A percentile compares a stretch with the other conserved stretches of the same genome.
phyloP scores from a whole-genome alignment of 768 basidiomycete genomes.

The Strobilomyces confusus region DNA sequence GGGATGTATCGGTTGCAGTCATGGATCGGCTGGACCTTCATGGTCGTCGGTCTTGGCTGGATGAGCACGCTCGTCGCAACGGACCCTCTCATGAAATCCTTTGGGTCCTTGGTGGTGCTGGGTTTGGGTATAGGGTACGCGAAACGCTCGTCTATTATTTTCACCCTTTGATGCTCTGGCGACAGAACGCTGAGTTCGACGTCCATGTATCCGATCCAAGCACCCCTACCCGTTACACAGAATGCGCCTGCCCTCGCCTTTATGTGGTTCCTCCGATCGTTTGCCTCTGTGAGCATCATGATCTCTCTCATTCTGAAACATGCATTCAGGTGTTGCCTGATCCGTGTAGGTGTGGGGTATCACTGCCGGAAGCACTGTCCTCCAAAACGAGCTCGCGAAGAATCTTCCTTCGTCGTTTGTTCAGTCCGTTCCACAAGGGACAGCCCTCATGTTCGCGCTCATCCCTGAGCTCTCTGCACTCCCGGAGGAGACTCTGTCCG shows the following conservation, averaged over 20 bases:
- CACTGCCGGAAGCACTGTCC: not conserved
- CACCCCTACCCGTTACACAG: not conserved
- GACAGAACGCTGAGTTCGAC: not conserved
- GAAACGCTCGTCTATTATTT: not conserved
- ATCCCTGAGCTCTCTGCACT: conserved; percentile 41
- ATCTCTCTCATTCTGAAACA: not conserved
- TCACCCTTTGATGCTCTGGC: not conserved
- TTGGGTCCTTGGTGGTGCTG: conserved; percentile 9
- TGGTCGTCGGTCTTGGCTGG: conserved; percentile 34
- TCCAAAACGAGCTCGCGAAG: not conserved
- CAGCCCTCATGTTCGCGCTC: conserved; percentile 41
- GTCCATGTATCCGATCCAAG: not conserved
- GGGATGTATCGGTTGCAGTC: conserved; percentile 33
- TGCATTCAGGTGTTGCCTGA: not conserved
- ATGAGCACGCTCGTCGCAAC: conserved; percentile 28
- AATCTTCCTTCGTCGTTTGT: conserved; percentile 39
- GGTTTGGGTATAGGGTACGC: conserved; percentile 2
- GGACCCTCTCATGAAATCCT: conserved; percentile 18
- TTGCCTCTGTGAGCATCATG: not conserved
- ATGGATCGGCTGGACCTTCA: conserved; percentile 31
- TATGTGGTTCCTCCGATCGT: not conserved
- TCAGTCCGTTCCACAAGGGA: conserved; percentile 32
- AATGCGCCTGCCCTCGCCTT: not conserved
- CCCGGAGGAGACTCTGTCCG: conserved; percentile 26
- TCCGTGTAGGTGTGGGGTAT: not conserved